Evolutionary conservation across 164 flowering plant species (phyloP).

Genomic region (Stephania yunnanensis): DNA sequence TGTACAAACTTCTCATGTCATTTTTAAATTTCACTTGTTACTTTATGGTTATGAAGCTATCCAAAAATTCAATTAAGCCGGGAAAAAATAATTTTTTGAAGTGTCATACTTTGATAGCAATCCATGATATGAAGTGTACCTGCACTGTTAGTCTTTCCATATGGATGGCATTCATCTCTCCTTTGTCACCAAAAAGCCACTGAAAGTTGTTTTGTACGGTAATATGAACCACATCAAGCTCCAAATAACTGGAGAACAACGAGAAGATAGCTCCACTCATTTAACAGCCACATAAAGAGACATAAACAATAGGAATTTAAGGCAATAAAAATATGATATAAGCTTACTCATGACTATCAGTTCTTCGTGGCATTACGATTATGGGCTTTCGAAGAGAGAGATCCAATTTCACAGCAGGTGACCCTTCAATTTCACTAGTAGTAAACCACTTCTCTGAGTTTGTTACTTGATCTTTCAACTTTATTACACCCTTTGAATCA

Average conservation of each 20-base stretch:
- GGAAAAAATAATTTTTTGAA: neutral
- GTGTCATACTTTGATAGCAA: neutral
- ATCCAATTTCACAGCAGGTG: conserved; percentile 90
- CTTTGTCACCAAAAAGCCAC: conserved; percentile 72
- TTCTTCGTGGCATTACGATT: conserved; percentile 83
- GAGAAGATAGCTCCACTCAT: neutral
- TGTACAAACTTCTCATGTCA: no score
- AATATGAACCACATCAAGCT: conserved; percentile 92
- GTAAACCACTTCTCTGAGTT: conserved; percentile 89
- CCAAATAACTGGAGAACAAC: conserved; percentile 59
- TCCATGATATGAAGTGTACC: conserved; percentile 34
- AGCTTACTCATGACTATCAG: conserved; percentile 81
- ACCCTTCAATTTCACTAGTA: conserved; percentile 81
- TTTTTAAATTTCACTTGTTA: neutral
- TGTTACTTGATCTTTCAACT: conserved; percentile 75
- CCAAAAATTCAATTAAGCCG: neutral
- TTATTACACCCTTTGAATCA: conserved; percentile 47
- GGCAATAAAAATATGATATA: neutral
- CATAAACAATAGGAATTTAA: neutral
- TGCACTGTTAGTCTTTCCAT: conserved; percentile 58
- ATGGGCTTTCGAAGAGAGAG: conserved; percentile 84
- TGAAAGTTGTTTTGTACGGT: conserved; percentile 74
- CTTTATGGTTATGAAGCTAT: neutral
- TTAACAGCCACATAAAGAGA: neutral
- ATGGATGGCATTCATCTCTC: conserved; percentile 73